Evolutionary conservation across 1,284 basidiomycete species (phyloP), one percentile per base, ranked within the genome.

Genomic region (Irpex sp.): DNA sequence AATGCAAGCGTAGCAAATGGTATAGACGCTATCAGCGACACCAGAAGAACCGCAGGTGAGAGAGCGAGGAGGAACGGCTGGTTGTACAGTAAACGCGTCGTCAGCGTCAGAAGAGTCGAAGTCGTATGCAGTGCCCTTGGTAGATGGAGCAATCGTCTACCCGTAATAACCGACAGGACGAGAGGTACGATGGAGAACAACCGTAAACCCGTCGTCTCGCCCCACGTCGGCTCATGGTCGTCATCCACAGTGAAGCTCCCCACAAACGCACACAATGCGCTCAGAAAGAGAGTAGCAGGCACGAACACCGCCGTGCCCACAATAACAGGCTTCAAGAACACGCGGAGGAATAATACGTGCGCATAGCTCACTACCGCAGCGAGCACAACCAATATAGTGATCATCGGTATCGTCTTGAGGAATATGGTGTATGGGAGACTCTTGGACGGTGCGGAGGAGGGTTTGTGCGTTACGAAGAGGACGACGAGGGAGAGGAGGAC

Each of bases 181-280:
- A 96, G 83, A 0, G 93, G 92, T 38, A 93, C 71, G 38, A 94
- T 71, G 0, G 94, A 86, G 73, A 95, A 92, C 57, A 96, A 72
- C 19, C 96, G 86, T 11, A 94, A 75, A 87, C 94, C 94, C 70
- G 92, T 86, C 64, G 87, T 91, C 76, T 91, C 91, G 66, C 92
- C 92, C 82, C 88, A 91, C 8, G 89, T 89, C 36, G 87, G 86
- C 64, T 85, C 87, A 36, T 79, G 78, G 62, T 86, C 82, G 11
- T 81, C 85, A 65, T 91, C 87, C 80, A 90, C 91, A 81, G 95
- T 92, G 70, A 97, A 97, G 72, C 93, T 94, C 36, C 93, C 95
- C 6, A 90, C 83, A 69, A 97, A 93, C 1, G 93, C 93, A 90
- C 93, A 96, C 62, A 94, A 76, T 15, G 93, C 88, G 58, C 91